Percentiles rank a stretch among this genome's conserved stretches.
Evolutionary conservation across 2,329 filamentous ascomycete genomes (phyloP).

Genomic region (Aspergillus ibericus): DNA sequence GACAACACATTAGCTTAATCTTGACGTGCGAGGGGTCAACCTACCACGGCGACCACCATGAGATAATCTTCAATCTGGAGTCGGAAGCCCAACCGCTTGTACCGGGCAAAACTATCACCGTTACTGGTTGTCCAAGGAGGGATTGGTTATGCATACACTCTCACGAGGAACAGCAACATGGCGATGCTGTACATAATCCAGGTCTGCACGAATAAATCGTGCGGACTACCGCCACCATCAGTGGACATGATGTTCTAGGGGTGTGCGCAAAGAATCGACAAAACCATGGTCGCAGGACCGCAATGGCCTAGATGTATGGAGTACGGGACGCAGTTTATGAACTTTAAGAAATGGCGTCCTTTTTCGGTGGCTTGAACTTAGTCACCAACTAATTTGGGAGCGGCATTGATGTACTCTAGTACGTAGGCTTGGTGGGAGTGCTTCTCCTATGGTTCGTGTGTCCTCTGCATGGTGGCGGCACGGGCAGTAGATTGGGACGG

Average conservation of each 20-base stretch:
- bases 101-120: neutral
- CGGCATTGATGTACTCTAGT: neutral
- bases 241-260: neutral
- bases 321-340: neutral
- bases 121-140: neutral
- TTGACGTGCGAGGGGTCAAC: neutral
- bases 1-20: neutral
- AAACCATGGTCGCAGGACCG: neutral
- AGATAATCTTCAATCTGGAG: slow-evolving; percentile 5
- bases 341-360: neutral
- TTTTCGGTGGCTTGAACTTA: neutral
- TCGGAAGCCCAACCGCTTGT: neutral
- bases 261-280: neutral
- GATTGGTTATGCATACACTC: neutral
- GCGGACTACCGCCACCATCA: slow-evolving; percentile 1
- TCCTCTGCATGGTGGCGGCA: neutral
- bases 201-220: slow-evolving; percentile 3
- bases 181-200: slow-evolving; percentile 9
- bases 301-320: neutral
- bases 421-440: neutral
- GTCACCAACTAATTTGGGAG: neutral
- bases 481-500: neutral
- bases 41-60: slow-evolving; percentile 3
- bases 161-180: slow-evolving; percentile 1
- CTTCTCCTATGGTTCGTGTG: neutral